Percentiles rank a stretch among this genome's conserved stretches.
Evolutionary conservation across 176 grass and related monocot genomes (phyloP).

Genomic region (Triticum turgidum): DNA sequence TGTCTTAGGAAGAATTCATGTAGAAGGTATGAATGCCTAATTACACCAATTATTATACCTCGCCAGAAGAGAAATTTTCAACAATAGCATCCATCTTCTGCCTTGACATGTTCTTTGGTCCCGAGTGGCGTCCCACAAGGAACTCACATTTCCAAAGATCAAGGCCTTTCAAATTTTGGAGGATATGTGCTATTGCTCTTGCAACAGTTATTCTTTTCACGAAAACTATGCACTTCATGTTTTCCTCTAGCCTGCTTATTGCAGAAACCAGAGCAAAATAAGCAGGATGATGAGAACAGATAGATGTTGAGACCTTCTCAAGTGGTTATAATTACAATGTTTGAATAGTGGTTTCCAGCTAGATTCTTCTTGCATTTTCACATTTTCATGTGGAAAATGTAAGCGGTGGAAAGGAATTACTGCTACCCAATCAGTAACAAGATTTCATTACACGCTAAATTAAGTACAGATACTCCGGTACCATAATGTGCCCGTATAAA

Average conservation of each 20-base stretch:
- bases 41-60: slow-evolving; percentile 61
- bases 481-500: neutral
- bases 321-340: slow-evolving; percentile 10
- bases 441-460: neutral
- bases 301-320: slow-evolving; percentile 21
- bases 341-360: slow-evolving; percentile 9
- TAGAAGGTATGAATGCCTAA: slow-evolving; percentile 28
- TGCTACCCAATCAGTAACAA: neutral
- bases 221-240: slow-evolving; percentile 91
- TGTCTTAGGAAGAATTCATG: neutral
- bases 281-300: slow-evolving; percentile 32
- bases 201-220: slow-evolving; percentile 87
- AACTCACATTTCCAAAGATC: slow-evolving; percentile 87
- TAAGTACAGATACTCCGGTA: neutral
- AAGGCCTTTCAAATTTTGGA: slow-evolving; percentile 63
- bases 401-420: neutral
- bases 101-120: slow-evolving; percentile 75
- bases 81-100: slow-evolving; percentile 77
- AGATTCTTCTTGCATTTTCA: neutral
- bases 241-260: slow-evolving; percentile 57
- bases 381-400: neutral
- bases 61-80: slow-evolving; percentile 74
- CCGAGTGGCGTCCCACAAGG: slow-evolving; percentile 80
- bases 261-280: slow-evolving; percentile 37
- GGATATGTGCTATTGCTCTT: slow-evolving; percentile 66